These are phyloP conservation scores for Metarhizium brunneum DNA, from an alignment of 2,329 filamentous ascomycete genomes.

Conservation along the genomic window DNA sequence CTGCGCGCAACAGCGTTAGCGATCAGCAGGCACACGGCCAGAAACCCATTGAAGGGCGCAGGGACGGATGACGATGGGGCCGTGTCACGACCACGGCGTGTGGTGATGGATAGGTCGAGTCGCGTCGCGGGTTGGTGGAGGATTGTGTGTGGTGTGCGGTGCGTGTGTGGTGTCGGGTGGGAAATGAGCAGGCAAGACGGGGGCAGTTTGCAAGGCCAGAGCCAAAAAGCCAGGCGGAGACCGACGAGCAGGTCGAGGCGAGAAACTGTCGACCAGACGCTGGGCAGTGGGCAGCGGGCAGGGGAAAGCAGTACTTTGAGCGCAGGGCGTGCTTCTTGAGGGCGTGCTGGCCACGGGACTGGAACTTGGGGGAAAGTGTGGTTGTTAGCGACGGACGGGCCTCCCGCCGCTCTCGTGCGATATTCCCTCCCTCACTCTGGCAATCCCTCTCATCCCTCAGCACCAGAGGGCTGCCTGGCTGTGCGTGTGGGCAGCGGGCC, in stretches of 20 bases:
- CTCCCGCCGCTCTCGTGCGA: background rate
- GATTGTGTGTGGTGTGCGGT: slow-evolving; percentile 16
- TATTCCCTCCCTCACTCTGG: too few relatives aligned
- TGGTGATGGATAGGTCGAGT: slow-evolving; percentile 28
- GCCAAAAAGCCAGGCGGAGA: slow-evolving; percentile 3
- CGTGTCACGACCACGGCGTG: slow-evolving; percentile 35
- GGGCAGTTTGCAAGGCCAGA: slow-evolving; percentile 3
- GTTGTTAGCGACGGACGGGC: too few relatives aligned
- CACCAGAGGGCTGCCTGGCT: background rate
- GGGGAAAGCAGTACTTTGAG: too few relatives aligned
- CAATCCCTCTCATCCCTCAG: too few relatives aligned
- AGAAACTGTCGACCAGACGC: too few relatives aligned
- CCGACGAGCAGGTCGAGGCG: background rate
- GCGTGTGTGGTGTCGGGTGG: slow-evolving; percentile 19
- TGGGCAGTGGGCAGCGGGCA: too few relatives aligned
- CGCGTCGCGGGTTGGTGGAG: slow-evolving; percentile 34
- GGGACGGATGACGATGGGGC: slow-evolving; percentile 32
- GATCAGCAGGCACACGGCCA: slow-evolving; percentile 28
- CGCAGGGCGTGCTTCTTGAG: too few relatives aligned
- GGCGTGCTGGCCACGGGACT: too few relatives aligned
- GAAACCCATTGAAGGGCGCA: slow-evolving; percentile 30
- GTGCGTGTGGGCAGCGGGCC: background rate
- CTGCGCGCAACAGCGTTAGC: slow-evolving; percentile 35
- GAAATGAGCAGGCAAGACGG: slow-evolving; percentile 16
- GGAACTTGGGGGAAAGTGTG: too few relatives aligned